Conservation (phyloP, 768 basidiomycete genomes). For the Russula griseocarnosa region DNA sequence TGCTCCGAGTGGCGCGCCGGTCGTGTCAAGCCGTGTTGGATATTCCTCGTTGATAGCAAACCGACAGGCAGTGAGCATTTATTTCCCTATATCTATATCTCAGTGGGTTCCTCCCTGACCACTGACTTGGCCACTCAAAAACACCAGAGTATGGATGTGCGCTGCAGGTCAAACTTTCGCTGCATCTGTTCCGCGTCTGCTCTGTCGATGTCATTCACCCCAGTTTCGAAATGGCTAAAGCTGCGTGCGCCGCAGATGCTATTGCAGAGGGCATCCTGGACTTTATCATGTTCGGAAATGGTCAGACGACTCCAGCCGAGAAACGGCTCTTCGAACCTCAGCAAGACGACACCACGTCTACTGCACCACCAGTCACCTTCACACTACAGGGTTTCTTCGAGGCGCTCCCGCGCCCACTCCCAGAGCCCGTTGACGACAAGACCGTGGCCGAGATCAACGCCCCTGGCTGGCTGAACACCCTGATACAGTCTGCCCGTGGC, state of each 20-base stretch:
- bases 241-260: conserved; percentile 52
- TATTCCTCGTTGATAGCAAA: conserved; percentile 47
- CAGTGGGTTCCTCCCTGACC: neutral
- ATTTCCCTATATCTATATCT: neutral
- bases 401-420: conserved; percentile 60
- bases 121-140: neutral
- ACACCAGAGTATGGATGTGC: conserved; percentile 46
- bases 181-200: conserved; percentile 48
- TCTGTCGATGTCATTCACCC: conserved; percentile 46
- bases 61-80: conserved; percentile 39
- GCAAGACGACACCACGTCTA: conserved; percentile 11
- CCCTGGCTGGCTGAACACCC: conserved; percentile 48
- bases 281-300: conserved; percentile 54
- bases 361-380: conserved; percentile 22
- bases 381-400: conserved; percentile 59
- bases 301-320: conserved; percentile 42
- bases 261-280: conserved; percentile 52
- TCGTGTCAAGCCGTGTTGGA: conserved; percentile 52
- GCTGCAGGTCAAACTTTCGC: conserved; percentile 50
- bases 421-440: conserved; percentile 47
- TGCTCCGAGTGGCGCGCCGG: conserved; percentile 54
- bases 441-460: conserved; percentile 51
- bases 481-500: conserved; percentile 51
- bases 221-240: conserved; percentile 44
- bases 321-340: neutral